Evolutionary conservation across 768 basidiomycete genomes (phyloP).

Genomic region (Mycena epipterygia): DNA sequence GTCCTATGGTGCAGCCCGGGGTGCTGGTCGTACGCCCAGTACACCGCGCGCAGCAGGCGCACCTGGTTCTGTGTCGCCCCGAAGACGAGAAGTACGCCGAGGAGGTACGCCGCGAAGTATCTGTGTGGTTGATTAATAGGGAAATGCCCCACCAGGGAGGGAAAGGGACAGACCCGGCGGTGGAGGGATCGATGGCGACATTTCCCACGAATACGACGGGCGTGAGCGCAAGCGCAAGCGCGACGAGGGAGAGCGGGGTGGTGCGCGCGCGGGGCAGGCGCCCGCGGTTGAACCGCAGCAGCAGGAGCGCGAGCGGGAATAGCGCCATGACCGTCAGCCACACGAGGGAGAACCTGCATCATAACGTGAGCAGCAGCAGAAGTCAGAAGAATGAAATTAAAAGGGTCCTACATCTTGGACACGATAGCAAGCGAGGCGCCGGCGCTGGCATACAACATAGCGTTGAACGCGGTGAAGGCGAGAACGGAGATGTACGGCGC

Average conservation of each 20-base stretch:
- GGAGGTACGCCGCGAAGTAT: constrained; percentile 75
- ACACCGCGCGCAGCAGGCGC: constrained; percentile 63
- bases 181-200: constrained; percentile 67
- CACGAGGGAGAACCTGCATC: constrained; percentile 70
- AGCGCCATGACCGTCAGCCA: constrained; percentile 77
- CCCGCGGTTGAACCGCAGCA: constrained; percentile 76
- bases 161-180: constrained; percentile 61
- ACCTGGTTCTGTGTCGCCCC: constrained; percentile 67
- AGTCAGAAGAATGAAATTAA: not conserved
- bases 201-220: constrained; percentile 69
- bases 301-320: constrained; percentile 71
- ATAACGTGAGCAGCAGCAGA: not conserved
- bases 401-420: constrained; percentile 65
- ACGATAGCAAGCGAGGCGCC: constrained; percentile 65
- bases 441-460: constrained; percentile 69
- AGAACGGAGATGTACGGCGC: constrained; percentile 67
- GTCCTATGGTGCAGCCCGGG: constrained; percentile 58
- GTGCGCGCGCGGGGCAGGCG: constrained; percentile 60
- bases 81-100: constrained; percentile 63
- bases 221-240: constrained; percentile 58
- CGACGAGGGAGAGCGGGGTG: constrained; percentile 57
- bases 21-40: constrained; percentile 77
- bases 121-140: constrained; percentile 44
- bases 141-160: not conserved
- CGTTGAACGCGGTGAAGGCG: constrained; percentile 63